A percentile compares a stretch with the other conserved stretches of the same genome.
phyloP scores from a whole-genome alignment of 1,139 yeast genomes.

The Geotrichum bryndzae region DNA sequence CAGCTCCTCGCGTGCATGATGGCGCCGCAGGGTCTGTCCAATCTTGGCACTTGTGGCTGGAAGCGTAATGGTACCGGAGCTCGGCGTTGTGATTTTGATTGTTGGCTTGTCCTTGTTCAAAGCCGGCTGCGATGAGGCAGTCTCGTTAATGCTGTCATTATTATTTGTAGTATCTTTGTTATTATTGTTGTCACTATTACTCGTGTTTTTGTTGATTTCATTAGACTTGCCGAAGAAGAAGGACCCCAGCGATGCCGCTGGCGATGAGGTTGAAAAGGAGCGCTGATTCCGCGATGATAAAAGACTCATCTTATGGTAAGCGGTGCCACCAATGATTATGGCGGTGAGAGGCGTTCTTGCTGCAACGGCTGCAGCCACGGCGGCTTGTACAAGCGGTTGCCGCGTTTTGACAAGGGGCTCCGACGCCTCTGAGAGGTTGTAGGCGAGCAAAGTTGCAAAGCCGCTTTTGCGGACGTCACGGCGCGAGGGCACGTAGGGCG shows the following conservation, averaged over 20 bases:
- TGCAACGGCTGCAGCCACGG: background rate
- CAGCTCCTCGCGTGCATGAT: constrained; percentile 44
- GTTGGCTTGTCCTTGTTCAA: background rate
- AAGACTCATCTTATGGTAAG: background rate
- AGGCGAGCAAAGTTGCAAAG: constrained; percentile 12
- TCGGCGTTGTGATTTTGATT: constrained; percentile 14
- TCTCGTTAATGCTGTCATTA: background rate
- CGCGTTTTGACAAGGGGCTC: background rate
- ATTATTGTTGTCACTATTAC: background rate
- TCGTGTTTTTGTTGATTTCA: background rate
- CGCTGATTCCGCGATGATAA: background rate
- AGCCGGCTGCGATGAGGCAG: background rate
- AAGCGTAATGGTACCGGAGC: constrained; percentile 7
- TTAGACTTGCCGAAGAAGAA: background rate
- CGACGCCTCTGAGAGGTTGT: constrained; percentile 7
- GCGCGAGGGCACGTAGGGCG: constrained; percentile 1
- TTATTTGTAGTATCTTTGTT: background rate
- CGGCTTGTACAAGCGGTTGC: background rate
- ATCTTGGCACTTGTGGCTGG: constrained; percentile 14
- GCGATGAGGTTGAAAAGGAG: background rate
- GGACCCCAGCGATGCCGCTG: background rate
- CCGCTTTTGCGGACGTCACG: constrained; percentile 12
- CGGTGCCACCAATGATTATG: background rate
- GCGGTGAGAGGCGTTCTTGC: background rate
- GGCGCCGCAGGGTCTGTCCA: constrained; percentile 9